Evolutionary conservation across 306 rosid species (phyloP).

Genomic region (Senna tora): DNA sequence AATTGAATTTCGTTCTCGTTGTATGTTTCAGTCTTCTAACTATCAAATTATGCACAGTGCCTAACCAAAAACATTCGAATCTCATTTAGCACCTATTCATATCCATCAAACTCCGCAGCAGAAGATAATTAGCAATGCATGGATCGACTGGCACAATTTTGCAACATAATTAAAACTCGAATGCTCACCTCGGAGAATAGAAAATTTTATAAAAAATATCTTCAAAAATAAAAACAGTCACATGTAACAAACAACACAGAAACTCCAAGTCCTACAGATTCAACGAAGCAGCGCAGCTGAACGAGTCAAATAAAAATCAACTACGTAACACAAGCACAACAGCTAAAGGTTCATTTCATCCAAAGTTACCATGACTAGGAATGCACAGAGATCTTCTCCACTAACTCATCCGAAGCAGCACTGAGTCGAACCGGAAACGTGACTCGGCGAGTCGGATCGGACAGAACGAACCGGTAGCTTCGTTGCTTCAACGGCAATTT

Average conservation of each 20-base stretch:
- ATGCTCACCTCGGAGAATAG: neutral
- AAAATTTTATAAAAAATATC: neutral
- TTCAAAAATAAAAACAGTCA: too few species aligned
- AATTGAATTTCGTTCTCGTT: neutral
- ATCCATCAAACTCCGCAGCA: neutral
- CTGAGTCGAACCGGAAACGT: conserved; percentile 46
- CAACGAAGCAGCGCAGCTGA: conserved; percentile 42
- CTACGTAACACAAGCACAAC: neutral
- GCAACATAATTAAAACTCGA: neutral
- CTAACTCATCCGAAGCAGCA: conserved; percentile 65
- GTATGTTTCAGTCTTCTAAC: neutral
- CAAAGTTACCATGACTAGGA: conserved; percentile 60
- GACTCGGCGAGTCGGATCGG: conserved; percentile 50
- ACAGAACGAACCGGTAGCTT: conserved; percentile 30
- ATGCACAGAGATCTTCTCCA: conserved; percentile 47
- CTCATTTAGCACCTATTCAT: neutral
- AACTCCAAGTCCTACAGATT: conserved; percentile 30
- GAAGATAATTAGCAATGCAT: neutral
- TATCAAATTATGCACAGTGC: neutral
- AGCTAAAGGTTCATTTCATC: neutral
- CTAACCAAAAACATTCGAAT: neutral
- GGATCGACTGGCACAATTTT: neutral
- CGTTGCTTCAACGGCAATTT: conserved; percentile 35
- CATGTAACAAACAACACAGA: neutral
- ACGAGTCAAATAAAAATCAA: conserved; percentile 44